Percentiles rank a stretch among this genome's conserved stretches.
Conservation (phyloP, 257 asterid species). For the Salvia hispanica region DNA sequence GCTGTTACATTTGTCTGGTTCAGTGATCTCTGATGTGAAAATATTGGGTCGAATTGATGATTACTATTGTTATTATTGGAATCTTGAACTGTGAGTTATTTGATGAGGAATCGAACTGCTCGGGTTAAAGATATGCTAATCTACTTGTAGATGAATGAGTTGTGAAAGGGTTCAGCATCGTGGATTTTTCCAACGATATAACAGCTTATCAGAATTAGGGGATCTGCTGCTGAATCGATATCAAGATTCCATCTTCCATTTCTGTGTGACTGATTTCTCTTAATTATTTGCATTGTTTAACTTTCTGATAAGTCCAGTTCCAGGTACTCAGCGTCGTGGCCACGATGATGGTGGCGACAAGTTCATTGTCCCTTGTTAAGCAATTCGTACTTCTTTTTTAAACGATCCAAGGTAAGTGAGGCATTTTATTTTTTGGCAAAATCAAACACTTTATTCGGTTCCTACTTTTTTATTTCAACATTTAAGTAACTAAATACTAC, state of each 20-base stretch:
- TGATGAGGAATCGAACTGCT: too few species aligned
- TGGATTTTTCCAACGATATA: background rate
- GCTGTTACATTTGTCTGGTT: conserved; percentile 22
- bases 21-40: conserved; percentile 26
- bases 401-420: too few species aligned
- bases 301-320: background rate
- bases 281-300: conserved; percentile 13
- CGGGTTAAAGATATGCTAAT: background rate
- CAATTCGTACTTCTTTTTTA: rapidly evolving
- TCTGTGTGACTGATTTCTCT: conserved; percentile 3
- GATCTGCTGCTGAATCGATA: conserved; percentile 24
- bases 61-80: background rate
- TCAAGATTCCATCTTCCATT: background rate
- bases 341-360: conserved; percentile 26
- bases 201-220: background rate
- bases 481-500: too few species aligned
- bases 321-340: background rate
- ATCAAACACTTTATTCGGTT: too few species aligned
- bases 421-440: too few species aligned
- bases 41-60: background rate
- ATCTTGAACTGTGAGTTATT: conserved; percentile 4
- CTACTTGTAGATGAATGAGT: conserved; percentile 8
- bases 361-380: too few species aligned
- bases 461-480: too few species aligned
- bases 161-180: conserved; percentile 2